Base-by-base conservation (phyloP, 192 early-diverging fungal species). In the Lunasporangiospora selenospora region DNA sequence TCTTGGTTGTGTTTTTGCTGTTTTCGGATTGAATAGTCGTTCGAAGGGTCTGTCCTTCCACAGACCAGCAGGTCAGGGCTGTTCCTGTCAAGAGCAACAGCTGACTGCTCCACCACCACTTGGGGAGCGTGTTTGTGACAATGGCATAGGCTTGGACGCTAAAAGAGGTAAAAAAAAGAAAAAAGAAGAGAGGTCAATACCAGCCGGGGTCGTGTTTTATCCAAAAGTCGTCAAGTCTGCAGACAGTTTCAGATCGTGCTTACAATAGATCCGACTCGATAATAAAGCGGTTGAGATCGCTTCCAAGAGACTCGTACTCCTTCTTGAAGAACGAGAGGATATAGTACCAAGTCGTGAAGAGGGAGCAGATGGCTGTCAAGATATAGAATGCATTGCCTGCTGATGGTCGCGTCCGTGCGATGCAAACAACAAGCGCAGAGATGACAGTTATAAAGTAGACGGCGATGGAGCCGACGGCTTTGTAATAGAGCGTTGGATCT, bases 31-130 rank as follows among this genome's bases (percentile, higher is more conserved):
- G 16, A 10, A 24, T 43, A 16, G 36, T 55, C 9, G 42, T 16
- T 7, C 69, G 59, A 3, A 61, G 45, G 9, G 69, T 39, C 37
- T 73, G 69, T 2, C 69, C 69, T 11, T 73, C 69, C 26, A 73
- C 69, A 10, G 69, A 73, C 69, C 69, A 73, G 49, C 54, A 63
- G 1, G 69, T 73, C 23, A 73, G 16, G 29, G 69, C 69, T 2
- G 69, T 73, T 16, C 69, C 69, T 0, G 69, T 73, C 34, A 73
- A 49, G 43, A 73, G 46, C 33, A 73, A 39, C 19, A 73, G 45
- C 40, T 73, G 69, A 16, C 69, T 73, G 44, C 59, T 62, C 69
- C 69, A 73, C 69, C 69, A 73, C 69, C 69, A 73, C 27, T 73
- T 73, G 6, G 69, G 69, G 1, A 73, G 37, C 2, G 69, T 63